Conservation (phyloP, 2,329 filamentous ascomycete genomes). For the Colletotrichum zoysiae region DNA sequence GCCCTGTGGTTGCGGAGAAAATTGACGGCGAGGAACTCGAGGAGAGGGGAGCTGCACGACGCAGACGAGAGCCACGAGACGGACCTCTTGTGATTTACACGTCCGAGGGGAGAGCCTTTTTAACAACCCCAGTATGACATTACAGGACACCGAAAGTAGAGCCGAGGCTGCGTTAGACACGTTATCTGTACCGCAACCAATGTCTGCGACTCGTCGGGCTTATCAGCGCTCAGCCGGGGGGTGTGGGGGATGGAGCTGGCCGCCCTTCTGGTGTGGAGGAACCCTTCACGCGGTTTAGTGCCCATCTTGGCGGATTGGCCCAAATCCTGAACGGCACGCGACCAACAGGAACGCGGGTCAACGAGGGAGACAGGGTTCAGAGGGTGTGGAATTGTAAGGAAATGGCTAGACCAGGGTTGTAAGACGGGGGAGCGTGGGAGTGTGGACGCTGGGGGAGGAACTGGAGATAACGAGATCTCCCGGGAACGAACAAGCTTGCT, state of each 20-base stretch:
- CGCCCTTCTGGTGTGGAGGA: conserved; percentile 36
- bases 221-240: conserved; percentile 40
- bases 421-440: conserved; percentile 7
- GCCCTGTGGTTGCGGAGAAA: conserved; percentile 18
- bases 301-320: conserved; percentile 39
- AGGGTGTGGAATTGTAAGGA: conserved; percentile 26
- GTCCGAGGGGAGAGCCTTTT: conserved; percentile 37
- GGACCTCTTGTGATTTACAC: neutral
- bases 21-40: conserved; percentile 27
- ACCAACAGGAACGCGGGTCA: conserved; percentile 35
- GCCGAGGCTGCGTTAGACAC: conserved; percentile 37
- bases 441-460: neutral
- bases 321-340: conserved; percentile 28
- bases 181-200: conserved; percentile 9
- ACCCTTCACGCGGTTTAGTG: conserved; percentile 35
- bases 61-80: conserved; percentile 29
- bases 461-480: conserved; percentile 25
- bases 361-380: conserved; percentile 31
- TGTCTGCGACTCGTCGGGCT: conserved; percentile 35
- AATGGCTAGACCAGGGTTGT: conserved; percentile 16
- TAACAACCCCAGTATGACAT: conserved; percentile 38
- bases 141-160: conserved; percentile 41
- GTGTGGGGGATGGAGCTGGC: conserved; percentile 21
- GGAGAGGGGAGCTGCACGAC: conserved; percentile 29
- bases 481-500: neutral